phyloP scores from a whole-genome alignment of 331 rosid species.

The Spiraea crenata region DNA sequence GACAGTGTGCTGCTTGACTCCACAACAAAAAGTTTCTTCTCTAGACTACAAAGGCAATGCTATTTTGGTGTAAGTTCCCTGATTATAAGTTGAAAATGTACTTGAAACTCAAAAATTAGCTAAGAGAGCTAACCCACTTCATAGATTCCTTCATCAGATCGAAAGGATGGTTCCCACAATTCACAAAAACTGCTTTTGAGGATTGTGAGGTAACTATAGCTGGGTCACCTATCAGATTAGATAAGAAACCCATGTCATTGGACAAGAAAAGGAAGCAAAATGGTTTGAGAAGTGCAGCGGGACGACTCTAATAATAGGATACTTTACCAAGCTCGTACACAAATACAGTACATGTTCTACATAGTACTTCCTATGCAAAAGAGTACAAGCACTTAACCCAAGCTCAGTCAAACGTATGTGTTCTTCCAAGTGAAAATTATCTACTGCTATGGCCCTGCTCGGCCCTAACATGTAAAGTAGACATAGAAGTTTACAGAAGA shows the following conservation, averaged over 20 bases:
- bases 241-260: conserved; percentile 11
- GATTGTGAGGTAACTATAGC: conserved; percentile 36
- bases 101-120: conserved; percentile 15
- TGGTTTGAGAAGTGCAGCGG: neutral
- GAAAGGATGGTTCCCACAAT: conserved; percentile 40
- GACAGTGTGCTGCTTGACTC: conserved; percentile 9
- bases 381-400: conserved; percentile 2
- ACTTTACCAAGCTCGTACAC: neutral
- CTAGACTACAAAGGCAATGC: neutral
- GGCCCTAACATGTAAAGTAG: neutral
- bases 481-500: neutral
- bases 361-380: neutral
- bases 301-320: neutral
- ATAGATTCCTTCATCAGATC: conserved; percentile 39
- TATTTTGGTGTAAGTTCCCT: neutral
- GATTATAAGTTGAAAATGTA: conserved; percentile 1
- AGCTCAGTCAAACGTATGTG: neutral
- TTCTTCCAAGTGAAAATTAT: neutral
- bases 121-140: conserved; percentile 35
- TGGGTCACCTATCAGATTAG: conserved; percentile 35
- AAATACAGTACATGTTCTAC: neutral
- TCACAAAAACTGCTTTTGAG: conserved; percentile 42
- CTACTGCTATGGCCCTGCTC: neutral
- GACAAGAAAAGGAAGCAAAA: conserved; percentile 11
- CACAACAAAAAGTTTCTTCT: neutral